Conservation (phyloP, 257 asterid species). For the Primulina tabacum region DNA sequence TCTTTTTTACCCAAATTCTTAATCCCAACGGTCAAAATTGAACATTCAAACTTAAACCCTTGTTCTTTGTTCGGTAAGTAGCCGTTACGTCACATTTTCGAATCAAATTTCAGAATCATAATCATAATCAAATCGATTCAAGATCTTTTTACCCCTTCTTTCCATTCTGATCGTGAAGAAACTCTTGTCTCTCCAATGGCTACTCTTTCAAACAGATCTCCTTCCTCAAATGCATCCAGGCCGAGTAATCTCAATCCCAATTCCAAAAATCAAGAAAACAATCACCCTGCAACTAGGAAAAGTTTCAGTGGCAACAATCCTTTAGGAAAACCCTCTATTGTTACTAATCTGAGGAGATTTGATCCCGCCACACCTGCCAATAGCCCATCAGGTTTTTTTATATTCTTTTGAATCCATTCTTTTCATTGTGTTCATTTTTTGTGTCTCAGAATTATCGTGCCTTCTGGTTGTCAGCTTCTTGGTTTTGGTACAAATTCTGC, state of each 20-base stretch:
- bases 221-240: conserved; percentile 59
- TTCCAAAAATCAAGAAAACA: conserved; percentile 43
- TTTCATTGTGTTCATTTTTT: background rate
- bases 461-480: background rate
- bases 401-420: conserved; percentile 22
- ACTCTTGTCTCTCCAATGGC: conserved; percentile 43
- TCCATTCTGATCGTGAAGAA: conserved; percentile 27
- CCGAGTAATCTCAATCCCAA: conserved; percentile 39
- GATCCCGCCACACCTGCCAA: conserved; percentile 73
- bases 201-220: conserved; percentile 57
- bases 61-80: conserved; percentile 33
- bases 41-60: conserved; percentile 28
- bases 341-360: conserved; percentile 46
- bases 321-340: conserved; percentile 44
- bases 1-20: conserved; percentile 4
- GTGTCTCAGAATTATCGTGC: background rate
- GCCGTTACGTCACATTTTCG: conserved; percentile 55
- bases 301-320: conserved; percentile 53
- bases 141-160: conserved; percentile 32
- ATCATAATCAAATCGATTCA: conserved; percentile 30
- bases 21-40: conserved; percentile 50
- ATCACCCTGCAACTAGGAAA: conserved; percentile 42
- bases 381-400: conserved; percentile 70
- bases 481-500: background rate
- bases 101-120: conserved; percentile 17